phyloP scores from a whole-genome alignment of 1,139 yeast genomes.

The Zygotorulaspora mrakii region DNA sequence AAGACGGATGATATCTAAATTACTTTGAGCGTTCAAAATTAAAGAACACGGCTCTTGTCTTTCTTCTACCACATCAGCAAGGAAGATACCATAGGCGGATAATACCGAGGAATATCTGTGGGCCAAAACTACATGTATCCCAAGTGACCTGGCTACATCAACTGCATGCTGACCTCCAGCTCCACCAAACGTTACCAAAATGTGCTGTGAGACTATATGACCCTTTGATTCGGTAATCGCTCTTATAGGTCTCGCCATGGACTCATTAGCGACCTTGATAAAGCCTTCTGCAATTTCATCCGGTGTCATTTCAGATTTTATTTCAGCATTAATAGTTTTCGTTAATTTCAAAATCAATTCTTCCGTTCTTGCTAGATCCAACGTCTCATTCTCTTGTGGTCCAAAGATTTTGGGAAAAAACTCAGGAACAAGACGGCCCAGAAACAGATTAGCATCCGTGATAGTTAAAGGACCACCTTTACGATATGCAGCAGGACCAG shows the following conservation, averaged over 20 bases:
- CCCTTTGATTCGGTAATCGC: slow-evolving; percentile 54
- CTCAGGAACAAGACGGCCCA: slow-evolving; percentile 53
- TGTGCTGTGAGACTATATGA: slow-evolving; percentile 43
- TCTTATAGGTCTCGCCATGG: slow-evolving; percentile 55
- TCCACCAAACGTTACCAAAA: slow-evolving; percentile 54
- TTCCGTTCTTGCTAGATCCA: slow-evolving; percentile 43
- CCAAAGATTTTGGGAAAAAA: slow-evolving; percentile 57
- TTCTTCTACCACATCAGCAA: slow-evolving; percentile 61
- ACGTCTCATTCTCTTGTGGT: slow-evolving; percentile 48
- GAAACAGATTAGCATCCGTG: slow-evolving; percentile 53
- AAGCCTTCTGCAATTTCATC: slow-evolving; percentile 53
- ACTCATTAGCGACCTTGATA: slow-evolving; percentile 50
- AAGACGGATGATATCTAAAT: slow-evolving; percentile 30
- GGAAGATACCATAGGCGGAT: slow-evolving; percentile 55
- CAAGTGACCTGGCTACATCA: slow-evolving; percentile 47
- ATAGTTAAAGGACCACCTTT: slow-evolving; percentile 57
- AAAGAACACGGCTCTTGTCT: slow-evolving; percentile 55
- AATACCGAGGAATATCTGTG: slow-evolving; percentile 52
- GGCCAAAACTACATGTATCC: slow-evolving; percentile 45
- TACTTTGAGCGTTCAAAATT: slow-evolving; percentile 33
- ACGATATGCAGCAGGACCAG: slow-evolving; percentile 58
- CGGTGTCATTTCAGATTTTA: slow-evolving; percentile 36
- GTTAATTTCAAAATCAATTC: slow-evolving; percentile 43
- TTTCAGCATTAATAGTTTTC: slow-evolving; percentile 41
- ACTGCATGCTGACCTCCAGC: slow-evolving; percentile 59